Evolutionary conservation across 441 rosid genomes (phyloP).

Genomic region (Cnidoscolus chayamansa): DNA sequence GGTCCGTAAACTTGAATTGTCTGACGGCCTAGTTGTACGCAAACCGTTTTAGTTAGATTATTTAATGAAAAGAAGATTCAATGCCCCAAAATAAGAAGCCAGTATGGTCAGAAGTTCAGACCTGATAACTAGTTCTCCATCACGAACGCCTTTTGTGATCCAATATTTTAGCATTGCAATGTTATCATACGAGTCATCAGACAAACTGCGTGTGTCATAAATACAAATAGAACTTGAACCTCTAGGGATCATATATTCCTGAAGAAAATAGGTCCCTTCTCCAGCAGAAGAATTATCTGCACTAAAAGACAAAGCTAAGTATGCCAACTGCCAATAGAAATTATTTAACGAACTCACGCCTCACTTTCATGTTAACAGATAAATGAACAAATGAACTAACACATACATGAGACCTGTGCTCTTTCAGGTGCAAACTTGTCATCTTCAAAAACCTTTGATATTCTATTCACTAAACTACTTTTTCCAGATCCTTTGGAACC

Average conservation of each 20-base stretch:
- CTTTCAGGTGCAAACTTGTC: slow-evolving; percentile 57
- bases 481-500: slow-evolving; percentile 87
- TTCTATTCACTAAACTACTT: slow-evolving; percentile 75
- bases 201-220: slow-evolving; percentile 63
- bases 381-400: slow-evolving; percentile 17
- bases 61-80: slow-evolving; percentile 9
- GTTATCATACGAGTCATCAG: slow-evolving; percentile 34
- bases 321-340: not conserved
- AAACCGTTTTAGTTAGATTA: slow-evolving; percentile 20
- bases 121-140: slow-evolving; percentile 60
- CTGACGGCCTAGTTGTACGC: slow-evolving; percentile 52
- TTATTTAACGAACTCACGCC: not conserved
- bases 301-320: slow-evolving; percentile 11
- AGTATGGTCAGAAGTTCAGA: slow-evolving; percentile 26
- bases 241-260: slow-evolving; percentile 68
- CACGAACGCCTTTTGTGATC: slow-evolving; percentile 59
- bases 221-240: slow-evolving; percentile 61
- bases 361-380: slow-evolving; percentile 3
- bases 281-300: slow-evolving; percentile 43
- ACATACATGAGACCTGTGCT: slow-evolving; percentile 83
- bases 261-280: slow-evolving; percentile 72
- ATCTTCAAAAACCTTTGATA: slow-evolving; percentile 63
- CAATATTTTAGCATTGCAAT: slow-evolving; percentile 48
- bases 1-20: slow-evolving; percentile 39
- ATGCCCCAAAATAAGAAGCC: not conserved